These are phyloP conservation scores for Dryas drummondii DNA, from an alignment of 306 rosid species.

Conservation along the genomic window DNA sequence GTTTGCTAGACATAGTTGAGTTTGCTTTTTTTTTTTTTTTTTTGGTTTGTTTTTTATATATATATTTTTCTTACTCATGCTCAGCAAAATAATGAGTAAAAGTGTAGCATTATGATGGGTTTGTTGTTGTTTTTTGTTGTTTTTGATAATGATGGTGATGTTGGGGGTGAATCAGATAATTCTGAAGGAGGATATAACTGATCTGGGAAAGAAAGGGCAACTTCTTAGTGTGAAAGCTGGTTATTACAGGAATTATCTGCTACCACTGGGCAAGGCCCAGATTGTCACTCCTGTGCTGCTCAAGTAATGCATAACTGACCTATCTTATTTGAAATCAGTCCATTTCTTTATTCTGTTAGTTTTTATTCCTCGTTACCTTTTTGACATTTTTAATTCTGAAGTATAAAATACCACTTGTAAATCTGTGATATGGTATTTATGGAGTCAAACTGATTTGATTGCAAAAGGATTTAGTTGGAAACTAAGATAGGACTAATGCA, in stretches of 20 bases:
- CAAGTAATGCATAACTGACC: slow-evolving; percentile 59
- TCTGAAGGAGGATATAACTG: slow-evolving; percentile 71
- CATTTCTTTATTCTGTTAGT: not conserved
- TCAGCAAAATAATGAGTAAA: not conserved
- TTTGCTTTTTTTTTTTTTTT: not conserved
- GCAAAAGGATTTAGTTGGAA: not conserved
- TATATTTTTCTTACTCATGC: not conserved
- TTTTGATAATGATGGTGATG: not conserved
- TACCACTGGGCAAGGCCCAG: slow-evolving; percentile 76
- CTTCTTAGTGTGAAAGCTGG: slow-evolving; percentile 81
- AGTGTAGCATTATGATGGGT: not conserved
- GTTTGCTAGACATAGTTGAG: not conserved
- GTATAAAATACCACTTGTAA: not conserved
- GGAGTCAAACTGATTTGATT: not conserved
- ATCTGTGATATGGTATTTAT: not conserved
- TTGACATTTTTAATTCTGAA: not conserved
- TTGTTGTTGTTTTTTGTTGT: not conserved
- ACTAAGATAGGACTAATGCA: not conserved
- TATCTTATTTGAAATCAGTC: not conserved
- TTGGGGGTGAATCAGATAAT: slow-evolving; percentile 58
- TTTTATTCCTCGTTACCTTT: not conserved
- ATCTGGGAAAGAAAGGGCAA: slow-evolving; percentile 72
- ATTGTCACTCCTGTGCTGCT: slow-evolving; percentile 70
- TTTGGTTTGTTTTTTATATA: not conserved
- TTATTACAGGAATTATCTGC: slow-evolving; percentile 71